These are phyloP conservation scores for Monosporascus sp. DNA, from an alignment of 2,329 filamentous ascomycete genomes.

Conservation along the genomic window DNA sequence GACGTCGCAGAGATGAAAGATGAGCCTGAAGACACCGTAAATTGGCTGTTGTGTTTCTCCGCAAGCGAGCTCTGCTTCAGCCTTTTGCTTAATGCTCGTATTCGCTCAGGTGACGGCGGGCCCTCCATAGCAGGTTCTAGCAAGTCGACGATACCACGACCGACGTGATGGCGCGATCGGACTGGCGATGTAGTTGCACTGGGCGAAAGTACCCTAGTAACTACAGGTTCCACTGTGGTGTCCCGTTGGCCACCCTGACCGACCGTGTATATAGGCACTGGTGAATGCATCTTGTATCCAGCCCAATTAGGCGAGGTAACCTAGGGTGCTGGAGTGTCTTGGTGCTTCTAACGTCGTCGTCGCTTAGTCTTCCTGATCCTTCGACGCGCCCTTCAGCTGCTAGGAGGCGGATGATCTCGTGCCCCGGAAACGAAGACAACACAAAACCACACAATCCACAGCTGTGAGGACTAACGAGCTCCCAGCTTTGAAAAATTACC, in stretches of 20 bases:
- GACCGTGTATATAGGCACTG: background rate
- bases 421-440: background rate
- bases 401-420: background rate
- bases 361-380: background rate
- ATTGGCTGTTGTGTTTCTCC: slow-evolving; percentile 42
- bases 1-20: slow-evolving; percentile 43
- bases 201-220: slow-evolving; percentile 5
- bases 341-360: background rate
- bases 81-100: slow-evolving; percentile 50
- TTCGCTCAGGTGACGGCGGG: slow-evolving; percentile 55
- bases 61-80: slow-evolving; percentile 49
- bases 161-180: slow-evolving; percentile 7
- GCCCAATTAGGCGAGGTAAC: background rate
- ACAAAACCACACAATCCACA: background rate
- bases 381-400: background rate
- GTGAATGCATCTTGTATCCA: background rate
- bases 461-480: background rate
- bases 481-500: slow-evolving; percentile 14
- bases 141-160: slow-evolving; percentile 32
- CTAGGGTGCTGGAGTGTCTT: background rate
- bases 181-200: slow-evolving; percentile 7
- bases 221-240: background rate
- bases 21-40: slow-evolving; percentile 50
- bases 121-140: slow-evolving; percentile 56
- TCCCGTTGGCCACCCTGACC: background rate